Evolutionary conservation across 768 basidiomycete species (phyloP).

Genomic region (Sutorius australiensis): DNA sequence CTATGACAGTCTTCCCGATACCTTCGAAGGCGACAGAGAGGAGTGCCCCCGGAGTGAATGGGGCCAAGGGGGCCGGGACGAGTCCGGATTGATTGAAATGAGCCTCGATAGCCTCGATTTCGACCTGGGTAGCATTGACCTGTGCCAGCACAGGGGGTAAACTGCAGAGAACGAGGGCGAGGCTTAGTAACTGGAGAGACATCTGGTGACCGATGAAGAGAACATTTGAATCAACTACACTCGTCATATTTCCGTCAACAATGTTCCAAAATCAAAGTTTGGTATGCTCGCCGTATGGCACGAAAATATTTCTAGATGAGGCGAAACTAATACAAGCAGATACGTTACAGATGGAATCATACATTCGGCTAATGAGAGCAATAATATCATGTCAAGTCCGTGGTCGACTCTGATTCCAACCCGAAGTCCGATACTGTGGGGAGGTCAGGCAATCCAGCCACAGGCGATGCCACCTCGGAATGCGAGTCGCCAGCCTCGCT

Average conservation of each 20-base stretch:
- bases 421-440: conserved; percentile 28
- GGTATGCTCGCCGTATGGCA: conserved; percentile 15
- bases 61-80: conserved; percentile 56
- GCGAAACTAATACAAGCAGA: conserved; percentile 28
- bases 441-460: conserved; percentile 23
- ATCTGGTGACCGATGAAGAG: conserved; percentile 13
- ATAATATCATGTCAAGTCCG: conserved; percentile 26
- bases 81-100: conserved; percentile 60
- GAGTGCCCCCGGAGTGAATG: conserved; percentile 60
- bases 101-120: conserved; percentile 59
- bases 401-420: conserved; percentile 23
- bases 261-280: conserved; percentile 21
- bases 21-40: conserved; percentile 50
- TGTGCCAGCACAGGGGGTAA: conserved; percentile 44
- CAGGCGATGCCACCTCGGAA: conserved; percentile 25
- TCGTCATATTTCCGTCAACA: not conserved
- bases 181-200: conserved; percentile 4
- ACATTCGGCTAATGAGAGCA: conserved; percentile 23
- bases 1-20: conserved; percentile 49
- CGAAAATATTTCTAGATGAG: conserved; percentile 9
- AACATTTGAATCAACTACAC: not conserved
- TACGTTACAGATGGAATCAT: conserved; percentile 32
- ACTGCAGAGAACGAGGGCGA: conserved; percentile 36
- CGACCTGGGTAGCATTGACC: conserved; percentile 37
- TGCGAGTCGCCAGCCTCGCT: conserved; percentile 33